Percentiles rank a stretch among this genome's conserved stretches.
Conservation (phyloP, 108 stramenopile species). For the Pseudonitzschia delicatissima region DNA sequence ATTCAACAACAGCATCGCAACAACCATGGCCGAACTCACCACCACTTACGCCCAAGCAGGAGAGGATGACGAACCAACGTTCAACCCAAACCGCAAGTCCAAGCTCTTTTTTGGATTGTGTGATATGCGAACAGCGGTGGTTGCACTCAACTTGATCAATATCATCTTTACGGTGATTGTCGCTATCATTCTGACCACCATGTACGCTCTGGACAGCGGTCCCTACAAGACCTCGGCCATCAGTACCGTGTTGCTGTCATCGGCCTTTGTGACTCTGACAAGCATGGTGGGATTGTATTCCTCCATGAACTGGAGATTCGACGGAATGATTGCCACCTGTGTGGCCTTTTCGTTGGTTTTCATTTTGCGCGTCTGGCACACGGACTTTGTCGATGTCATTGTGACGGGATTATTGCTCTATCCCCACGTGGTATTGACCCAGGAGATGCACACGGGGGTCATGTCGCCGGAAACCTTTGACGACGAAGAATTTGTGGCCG, state of each 20-base stretch:
- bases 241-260: background rate
- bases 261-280: background rate
- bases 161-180: conserved; percentile 1
- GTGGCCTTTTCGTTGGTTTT: background rate
- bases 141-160: background rate
- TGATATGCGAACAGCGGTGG: conserved; percentile 4
- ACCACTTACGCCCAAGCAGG: background rate
- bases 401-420: background rate
- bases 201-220: background rate
- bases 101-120: background rate
- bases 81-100: background rate
- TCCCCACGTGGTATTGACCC: conserved; percentile 1
- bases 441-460: background rate
- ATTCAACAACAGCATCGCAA: too few relatives aligned
- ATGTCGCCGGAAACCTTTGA: conserved; percentile 4
- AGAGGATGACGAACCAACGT: background rate
- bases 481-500: conserved; percentile 7
- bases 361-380: background rate
- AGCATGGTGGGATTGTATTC: background rate
- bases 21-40: background rate
- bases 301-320: background rate
- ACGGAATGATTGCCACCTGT: background rate
- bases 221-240: background rate
- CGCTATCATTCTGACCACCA: background rate
- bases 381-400: conserved; percentile 1